Evolutionary conservation across 805 yeast species (phyloP), one percentile per base, ranked within the genome.

Genomic region (Hanseniaspora lindneri): DNA sequence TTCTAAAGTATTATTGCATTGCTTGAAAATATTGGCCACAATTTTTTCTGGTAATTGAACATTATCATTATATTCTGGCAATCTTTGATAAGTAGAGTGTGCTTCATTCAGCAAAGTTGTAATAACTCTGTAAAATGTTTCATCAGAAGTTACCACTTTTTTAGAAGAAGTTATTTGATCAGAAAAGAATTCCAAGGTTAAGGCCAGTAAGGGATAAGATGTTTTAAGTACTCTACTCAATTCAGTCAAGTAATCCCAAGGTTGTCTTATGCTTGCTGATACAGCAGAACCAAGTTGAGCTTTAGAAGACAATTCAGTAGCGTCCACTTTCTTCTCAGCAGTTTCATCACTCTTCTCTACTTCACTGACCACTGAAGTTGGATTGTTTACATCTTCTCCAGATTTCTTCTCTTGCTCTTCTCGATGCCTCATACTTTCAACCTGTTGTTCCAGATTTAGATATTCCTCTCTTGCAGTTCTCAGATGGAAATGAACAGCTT

Each of bases 391-490:
- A 59, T 61, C 40, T 62, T 62, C 14, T 58, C 9, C 13, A 27
- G 30, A 13, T n/a, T 30, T 30, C n/a, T 30, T 30, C n/a, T 30
- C 34, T 30, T 30, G 34, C 53, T 35, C 27, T 7, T 21, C 39
- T 35, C 16, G 20, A 34, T 58, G 59, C 28, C 54, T 60, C n/a
- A 74, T 67, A 14, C 74, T 75, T 23, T 72, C 74, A 63, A 68
- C 76, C 61, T 85, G 95, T 49, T 89, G 73, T 61, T 87, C 95
- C 47, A 87, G 74, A 2, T 83, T 87, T 3, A 87, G 80, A 64
- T 80, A 85, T 56, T 92, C 98, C 60, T 92, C 99, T 60, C 83
- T 84, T 0, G 97, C 85, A 1, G 98, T 92, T 50, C 98, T 72
- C 56, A 92, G 71, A 59, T 88, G 96, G 79, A 88, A 92, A 59